Conservation (phyloP, 2,329 filamentous ascomycete species). For the Meredithiella fracta region DNA sequence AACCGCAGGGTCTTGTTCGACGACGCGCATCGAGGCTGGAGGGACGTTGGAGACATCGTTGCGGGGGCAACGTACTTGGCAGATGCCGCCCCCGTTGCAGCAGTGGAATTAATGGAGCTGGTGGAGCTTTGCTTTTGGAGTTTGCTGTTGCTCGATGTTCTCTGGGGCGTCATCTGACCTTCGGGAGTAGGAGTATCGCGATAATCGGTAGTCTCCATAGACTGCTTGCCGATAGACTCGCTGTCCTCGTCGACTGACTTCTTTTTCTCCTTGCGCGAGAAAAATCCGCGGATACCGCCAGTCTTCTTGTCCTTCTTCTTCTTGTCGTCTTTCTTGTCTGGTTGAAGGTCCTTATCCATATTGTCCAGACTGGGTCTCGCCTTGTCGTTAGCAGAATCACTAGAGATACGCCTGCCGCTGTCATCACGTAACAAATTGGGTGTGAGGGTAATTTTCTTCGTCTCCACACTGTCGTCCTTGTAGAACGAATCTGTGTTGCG, state of each 20-base stretch:
- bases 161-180: constrained; percentile 29
- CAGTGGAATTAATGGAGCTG: constrained; percentile 26
- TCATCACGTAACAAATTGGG: constrained; percentile 85
- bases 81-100: constrained; percentile 1
- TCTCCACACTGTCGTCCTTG: constrained; percentile 87
- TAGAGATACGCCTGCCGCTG: constrained; percentile 37
- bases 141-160: constrained; percentile 40
- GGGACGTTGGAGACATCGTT: constrained; percentile 41
- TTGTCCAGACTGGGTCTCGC: constrained; percentile 59
- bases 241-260: constrained; percentile 40
- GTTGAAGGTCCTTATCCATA: constrained; percentile 33
- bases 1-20: constrained; percentile 35
- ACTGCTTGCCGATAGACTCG: constrained; percentile 29
- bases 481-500: constrained; percentile 94
- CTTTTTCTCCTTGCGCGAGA: constrained; percentile 47
- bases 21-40: constrained; percentile 40
- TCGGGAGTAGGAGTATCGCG: constrained; percentile 21
- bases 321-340: constrained; percentile 56
- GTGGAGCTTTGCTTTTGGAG: constrained; percentile 50
- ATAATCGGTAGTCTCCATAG: constrained; percentile 14
- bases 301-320: constrained; percentile 54
- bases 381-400: constrained; percentile 32
- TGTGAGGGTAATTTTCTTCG: constrained; percentile 91
- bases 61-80: constrained; percentile 18
- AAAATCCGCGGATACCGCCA: constrained; percentile 41